Conservation (phyloP, 345 rosid genomes). For the Syzygium jambos region DNA sequence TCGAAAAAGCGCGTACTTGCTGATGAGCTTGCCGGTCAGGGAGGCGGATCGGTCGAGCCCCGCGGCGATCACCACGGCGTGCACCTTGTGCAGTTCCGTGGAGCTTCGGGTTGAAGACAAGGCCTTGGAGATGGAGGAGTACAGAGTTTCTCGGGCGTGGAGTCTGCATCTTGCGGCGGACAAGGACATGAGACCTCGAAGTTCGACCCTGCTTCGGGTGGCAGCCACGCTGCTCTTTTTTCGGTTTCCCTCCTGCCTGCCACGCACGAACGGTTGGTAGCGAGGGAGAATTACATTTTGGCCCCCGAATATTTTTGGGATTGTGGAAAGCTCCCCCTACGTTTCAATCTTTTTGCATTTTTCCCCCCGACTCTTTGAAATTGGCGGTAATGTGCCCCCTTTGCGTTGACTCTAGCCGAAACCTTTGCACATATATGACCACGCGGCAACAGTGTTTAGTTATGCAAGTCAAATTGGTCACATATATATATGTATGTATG, state of each 20-base stretch:
- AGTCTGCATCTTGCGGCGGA: neutral
- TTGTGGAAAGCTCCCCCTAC: neutral
- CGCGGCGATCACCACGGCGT: slow-evolving; percentile 34
- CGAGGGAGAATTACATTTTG: neutral
- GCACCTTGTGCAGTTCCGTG: slow-evolving; percentile 30
- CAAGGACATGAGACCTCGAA: neutral
- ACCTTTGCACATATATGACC: neutral
- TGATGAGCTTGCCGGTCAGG: slow-evolving; percentile 56
- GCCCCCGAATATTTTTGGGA: neutral
- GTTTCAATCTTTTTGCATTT: neutral
- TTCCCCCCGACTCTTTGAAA: neutral
- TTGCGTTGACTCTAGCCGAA: neutral
- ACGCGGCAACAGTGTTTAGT: neutral
- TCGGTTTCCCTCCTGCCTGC: neutral
- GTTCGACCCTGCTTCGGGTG: neutral
- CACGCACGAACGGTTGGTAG: neutral
- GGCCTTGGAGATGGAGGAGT: slow-evolving; percentile 29
- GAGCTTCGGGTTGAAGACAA: slow-evolving; percentile 20
- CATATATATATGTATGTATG: neutral
- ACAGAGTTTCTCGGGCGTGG: neutral
- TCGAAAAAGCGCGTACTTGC: slow-evolving; percentile 40
- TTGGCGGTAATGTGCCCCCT: neutral
- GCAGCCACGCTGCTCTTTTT: neutral
- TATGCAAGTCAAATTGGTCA: neutral
- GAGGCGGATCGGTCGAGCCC: slow-evolving; percentile 40